Evolutionary conservation across 2,329 filamentous ascomycete genomes (phyloP), one percentile per base, ranked within the genome.

Genomic region (Cadophora gregata): DNA sequence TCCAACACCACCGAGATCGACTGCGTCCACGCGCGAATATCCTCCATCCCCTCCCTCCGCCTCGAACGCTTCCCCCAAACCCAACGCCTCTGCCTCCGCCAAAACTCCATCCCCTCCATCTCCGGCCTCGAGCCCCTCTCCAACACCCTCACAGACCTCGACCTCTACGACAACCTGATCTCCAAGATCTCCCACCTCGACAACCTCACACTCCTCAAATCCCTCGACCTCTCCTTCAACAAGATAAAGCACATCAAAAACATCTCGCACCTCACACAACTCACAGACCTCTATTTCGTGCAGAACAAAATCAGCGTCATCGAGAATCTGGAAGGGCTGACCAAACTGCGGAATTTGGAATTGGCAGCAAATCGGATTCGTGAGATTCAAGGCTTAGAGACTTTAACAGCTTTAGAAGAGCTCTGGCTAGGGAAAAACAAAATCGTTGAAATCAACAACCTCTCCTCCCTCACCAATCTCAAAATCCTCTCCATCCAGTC

Each of bases 181-280:
- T 87, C 89, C 12, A 93, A 97, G 79, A 88, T 97, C 79, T 89
- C 90, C 71, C 92, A 92, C 33, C 85, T 99, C 55, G 93, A 97
- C 63, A 83, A 88, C 55, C 87, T 97, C 65, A 87, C 85, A 14
- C 85, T 91, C 68, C 86, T 99, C 63, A 93, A 86, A 6, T 90
- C 83, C 65, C 87, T 99, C 63, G 96, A 99, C 78, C 84, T 99
- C 61, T 96, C 92, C 79, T 99, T 97, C 86, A 99, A 99, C 84
- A 98, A 98, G 83, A 95, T 99, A 82, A 97, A 97, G 79, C 94
- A 97, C 80, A 97, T 99, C 82, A 97, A 97, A 80, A 89, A 95
- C 75, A 82, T 98, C 71, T 85, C 86, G 66, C 91, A 95, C 74
- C 82, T 99, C 67, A 90, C 82, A 25, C 85, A 93, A 63, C 85